A percentile compares a stretch with the other conserved stretches of the same genome.
phyloP scores from a whole-genome alignment of 1,284 basidiomycete genomes.

The Schizophyllum commune region DNA sequence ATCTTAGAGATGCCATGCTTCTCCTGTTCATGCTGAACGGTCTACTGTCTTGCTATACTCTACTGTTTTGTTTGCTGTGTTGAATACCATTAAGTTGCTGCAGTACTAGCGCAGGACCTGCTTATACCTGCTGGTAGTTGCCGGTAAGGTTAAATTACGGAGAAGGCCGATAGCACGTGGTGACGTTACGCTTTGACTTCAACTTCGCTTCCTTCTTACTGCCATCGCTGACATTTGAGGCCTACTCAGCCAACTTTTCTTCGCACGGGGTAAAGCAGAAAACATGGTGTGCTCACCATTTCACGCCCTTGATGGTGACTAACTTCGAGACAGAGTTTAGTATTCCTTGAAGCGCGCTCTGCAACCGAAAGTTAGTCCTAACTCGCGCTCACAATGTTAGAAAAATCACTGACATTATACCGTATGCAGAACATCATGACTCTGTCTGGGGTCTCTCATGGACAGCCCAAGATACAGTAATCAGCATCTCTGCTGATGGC shows the following conservation, averaged over 20 bases:
- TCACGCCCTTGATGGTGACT: not conserved
- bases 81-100: too few species aligned
- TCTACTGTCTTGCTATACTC: too few species aligned
- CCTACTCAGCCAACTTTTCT: constrained; percentile 15
- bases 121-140: too few species aligned
- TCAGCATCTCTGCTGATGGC: constrained; percentile 73
- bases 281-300: not conserved
- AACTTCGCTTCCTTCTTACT: not conserved
- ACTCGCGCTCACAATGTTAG: not conserved
- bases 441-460: constrained; percentile 77
- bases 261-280: not conserved
- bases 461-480: constrained; percentile 56
- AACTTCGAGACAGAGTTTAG: not conserved
- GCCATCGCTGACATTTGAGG: constrained; percentile 14
- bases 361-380: not conserved
- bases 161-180: not conserved
- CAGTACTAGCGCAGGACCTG: too few species aligned
- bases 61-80: too few species aligned
- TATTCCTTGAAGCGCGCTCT: not conserved
- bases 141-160: too few species aligned
- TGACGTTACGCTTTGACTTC: not conserved
- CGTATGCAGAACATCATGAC: constrained; percentile 64
- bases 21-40: too few species aligned
- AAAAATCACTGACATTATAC: not conserved
- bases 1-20: too few species aligned